phyloP scores from a whole-genome alignment of 768 basidiomycete species.

The Sutorius australiensis region DNA sequence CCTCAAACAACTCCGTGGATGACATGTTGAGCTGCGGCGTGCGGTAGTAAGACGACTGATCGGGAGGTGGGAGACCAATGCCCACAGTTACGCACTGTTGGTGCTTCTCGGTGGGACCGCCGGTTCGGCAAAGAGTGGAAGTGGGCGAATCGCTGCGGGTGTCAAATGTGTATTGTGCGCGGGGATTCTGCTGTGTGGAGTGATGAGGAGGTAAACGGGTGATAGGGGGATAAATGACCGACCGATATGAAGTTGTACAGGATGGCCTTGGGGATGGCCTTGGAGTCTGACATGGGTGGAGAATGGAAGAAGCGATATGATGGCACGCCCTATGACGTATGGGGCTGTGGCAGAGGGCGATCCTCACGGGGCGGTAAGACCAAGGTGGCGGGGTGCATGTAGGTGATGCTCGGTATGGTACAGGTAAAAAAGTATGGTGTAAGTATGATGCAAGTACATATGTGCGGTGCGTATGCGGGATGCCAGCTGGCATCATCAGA shows the following conservation, averaged over 20 bases:
- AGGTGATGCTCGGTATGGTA: constrained; percentile 21
- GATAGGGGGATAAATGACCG: constrained; percentile 9
- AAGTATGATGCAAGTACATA: constrained; percentile 28
- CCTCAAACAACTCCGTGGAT: constrained; percentile 57
- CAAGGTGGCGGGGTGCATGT: constrained; percentile 10
- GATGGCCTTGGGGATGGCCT: constrained; percentile 26
- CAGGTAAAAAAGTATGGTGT: constrained; percentile 19
- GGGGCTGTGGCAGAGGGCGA: constrained; percentile 10
- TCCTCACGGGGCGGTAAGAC: background rate
- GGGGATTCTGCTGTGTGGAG: constrained; percentile 27
- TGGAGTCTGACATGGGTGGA: constrained; percentile 16
- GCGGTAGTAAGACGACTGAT: constrained; percentile 13
- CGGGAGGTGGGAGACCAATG: constrained; percentile 4
- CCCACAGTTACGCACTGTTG: constrained; percentile 57
- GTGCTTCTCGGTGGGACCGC: constrained; percentile 29
- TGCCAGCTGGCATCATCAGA: constrained; percentile 7
- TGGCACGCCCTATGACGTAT: constrained; percentile 21
- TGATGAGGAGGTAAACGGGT: constrained; percentile 1
- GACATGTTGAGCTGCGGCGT: constrained; percentile 54
- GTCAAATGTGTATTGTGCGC: constrained; percentile 58
- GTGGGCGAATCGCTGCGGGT: constrained; percentile 52
- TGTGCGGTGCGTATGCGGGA: constrained; percentile 19
- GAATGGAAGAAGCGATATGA: constrained; percentile 11
- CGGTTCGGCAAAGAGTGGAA: constrained; percentile 57
- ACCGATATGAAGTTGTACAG: constrained; percentile 44